Percentiles rank a stretch among this genome's conserved stretches.
These are phyloP conservation scores for Wickerhamiella musiphila DNA, from an alignment of 805 yeast species.

Conservation along the genomic window DNA sequence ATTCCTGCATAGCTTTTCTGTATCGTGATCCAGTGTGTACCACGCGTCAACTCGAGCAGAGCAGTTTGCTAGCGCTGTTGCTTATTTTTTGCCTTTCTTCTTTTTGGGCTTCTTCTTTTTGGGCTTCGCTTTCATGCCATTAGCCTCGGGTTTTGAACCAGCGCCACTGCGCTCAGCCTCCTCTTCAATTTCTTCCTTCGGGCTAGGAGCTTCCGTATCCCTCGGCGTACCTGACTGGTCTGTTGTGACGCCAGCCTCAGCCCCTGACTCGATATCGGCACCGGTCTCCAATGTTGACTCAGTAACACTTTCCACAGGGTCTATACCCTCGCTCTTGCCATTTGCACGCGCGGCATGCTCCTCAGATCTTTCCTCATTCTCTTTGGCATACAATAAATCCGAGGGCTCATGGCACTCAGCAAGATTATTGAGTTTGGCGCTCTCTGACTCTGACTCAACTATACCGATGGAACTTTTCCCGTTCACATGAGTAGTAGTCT, in stretches of 20 bases:
- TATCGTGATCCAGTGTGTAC: too few relatives aligned
- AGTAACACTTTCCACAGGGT: constrained; percentile 16
- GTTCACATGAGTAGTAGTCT: too few relatives aligned
- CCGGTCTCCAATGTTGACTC: constrained; percentile 6
- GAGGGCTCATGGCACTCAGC: too few relatives aligned
- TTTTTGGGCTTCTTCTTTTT: background rate
- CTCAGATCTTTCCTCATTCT: constrained; percentile 4
- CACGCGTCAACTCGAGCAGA: background rate
- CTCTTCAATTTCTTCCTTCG: background rate
- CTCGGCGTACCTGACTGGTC: background rate
- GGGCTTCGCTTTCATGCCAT: constrained; percentile 5
- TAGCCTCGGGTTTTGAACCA: constrained; percentile 1
- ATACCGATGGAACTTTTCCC: too few relatives aligned
- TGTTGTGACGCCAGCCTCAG: constrained; percentile 6
- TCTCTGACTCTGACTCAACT: too few relatives aligned
- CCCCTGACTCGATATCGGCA: constrained; percentile 12
- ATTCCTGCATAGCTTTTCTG: too few relatives aligned
- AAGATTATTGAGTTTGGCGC: too few relatives aligned
- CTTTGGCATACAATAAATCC: constrained; percentile 6
- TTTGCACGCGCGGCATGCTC: constrained; percentile 10
- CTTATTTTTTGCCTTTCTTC: background rate
- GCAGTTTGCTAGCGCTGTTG: background rate
- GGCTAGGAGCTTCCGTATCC: background rate
- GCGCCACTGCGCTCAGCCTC: too few relatives aligned
- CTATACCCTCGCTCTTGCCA: constrained; percentile 12